Percentiles rank a stretch among this genome's conserved stretches.
These are phyloP conservation scores for Xylaria sp. DNA, from an alignment of 2,329 filamentous ascomycete genomes.

Conservation along the genomic window DNA sequence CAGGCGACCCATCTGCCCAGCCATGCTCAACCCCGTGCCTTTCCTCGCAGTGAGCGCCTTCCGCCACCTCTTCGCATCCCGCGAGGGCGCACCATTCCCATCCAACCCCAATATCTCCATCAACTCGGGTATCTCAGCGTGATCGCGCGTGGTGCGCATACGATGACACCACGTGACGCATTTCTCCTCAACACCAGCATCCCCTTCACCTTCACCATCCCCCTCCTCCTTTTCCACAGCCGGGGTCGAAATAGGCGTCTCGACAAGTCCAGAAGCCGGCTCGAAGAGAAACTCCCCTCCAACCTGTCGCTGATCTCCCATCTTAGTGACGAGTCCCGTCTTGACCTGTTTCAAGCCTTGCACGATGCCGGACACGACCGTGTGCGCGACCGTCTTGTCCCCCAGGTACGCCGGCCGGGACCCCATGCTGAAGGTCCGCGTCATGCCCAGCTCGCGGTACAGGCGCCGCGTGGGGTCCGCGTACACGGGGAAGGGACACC, in stretches of 20 bases:
- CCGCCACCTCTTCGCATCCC: slow-evolving; percentile 59
- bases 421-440: slow-evolving; percentile 70
- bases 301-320: slow-evolving; percentile 74
- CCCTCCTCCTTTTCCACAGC: slow-evolving; percentile 59
- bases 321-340: slow-evolving; percentile 68
- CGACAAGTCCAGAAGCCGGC: slow-evolving; percentile 54
- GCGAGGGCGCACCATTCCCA: slow-evolving; percentile 50
- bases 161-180: slow-evolving; percentile 81
- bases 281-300: slow-evolving; percentile 86
- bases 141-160: slow-evolving; percentile 83
- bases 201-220: too few species aligned
- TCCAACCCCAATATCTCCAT: slow-evolving; percentile 71
- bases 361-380: slow-evolving; percentile 62
- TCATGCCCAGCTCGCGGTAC: slow-evolving; percentile 76
- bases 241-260: slow-evolving; percentile 59
- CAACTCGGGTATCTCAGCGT: slow-evolving; percentile 76
- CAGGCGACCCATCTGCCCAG: slow-evolving; percentile 59
- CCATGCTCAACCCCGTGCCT: slow-evolving; percentile 65
- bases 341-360: slow-evolving; percentile 70
- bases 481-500: slow-evolving; percentile 79
- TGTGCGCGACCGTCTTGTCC: slow-evolving; percentile 61
- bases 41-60: slow-evolving; percentile 61
- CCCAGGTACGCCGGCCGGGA: slow-evolving; percentile 72
- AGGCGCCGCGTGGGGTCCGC: slow-evolving; percentile 76
- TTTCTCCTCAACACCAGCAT: slow-evolving; percentile 60